Percentiles rank a stretch among this genome's conserved stretches.
These are phyloP conservation scores for Chlorella sp. DNA, from an alignment of 139 green algal species.

Conservation along the genomic window DNA sequence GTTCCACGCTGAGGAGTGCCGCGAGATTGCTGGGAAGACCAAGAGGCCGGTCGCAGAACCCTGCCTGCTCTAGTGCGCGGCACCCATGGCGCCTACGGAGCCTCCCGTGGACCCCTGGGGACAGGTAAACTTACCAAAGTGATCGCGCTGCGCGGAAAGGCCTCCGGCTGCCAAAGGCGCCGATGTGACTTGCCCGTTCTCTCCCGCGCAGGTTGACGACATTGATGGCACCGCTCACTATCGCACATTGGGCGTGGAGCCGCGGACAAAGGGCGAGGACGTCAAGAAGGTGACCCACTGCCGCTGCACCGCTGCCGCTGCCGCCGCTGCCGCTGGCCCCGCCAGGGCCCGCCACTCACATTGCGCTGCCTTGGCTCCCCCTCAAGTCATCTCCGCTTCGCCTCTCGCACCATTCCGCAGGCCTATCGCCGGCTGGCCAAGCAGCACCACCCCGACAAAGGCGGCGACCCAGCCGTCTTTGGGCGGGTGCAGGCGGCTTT, in stretches of 20 bases:
- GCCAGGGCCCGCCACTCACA: background rate
- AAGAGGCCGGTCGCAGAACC: background rate
- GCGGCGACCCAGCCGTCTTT: slow-evolving; percentile 68
- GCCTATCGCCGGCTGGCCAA: slow-evolving; percentile 72
- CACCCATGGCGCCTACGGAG: background rate
- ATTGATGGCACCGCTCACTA: slow-evolving; percentile 66
- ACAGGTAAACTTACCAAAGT: slow-evolving; percentile 26
- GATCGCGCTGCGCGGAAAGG: background rate
- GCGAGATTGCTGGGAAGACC: background rate
- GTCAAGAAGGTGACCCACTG: slow-evolving; percentile 51
- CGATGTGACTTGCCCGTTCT: background rate
- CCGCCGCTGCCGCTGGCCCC: background rate
- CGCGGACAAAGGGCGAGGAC: slow-evolving; percentile 41
- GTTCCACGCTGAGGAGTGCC: too few relatives aligned
- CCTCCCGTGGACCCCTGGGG: slow-evolving; percentile 37
- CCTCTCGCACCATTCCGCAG: slow-evolving; percentile 7
- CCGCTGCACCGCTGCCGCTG: background rate
- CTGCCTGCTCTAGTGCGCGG: background rate
- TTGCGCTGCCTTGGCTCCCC: background rate
- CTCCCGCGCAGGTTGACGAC: slow-evolving; percentile 60
- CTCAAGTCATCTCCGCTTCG: background rate
- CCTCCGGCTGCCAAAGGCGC: background rate
- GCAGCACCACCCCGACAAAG: slow-evolving; percentile 85
- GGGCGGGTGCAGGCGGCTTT: slow-evolving; percentile 65
- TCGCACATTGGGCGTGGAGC: slow-evolving; percentile 39